Base-by-base conservation (phyloP, 805 yeast species). In the Metschnikowia santaceciliae region DNA sequence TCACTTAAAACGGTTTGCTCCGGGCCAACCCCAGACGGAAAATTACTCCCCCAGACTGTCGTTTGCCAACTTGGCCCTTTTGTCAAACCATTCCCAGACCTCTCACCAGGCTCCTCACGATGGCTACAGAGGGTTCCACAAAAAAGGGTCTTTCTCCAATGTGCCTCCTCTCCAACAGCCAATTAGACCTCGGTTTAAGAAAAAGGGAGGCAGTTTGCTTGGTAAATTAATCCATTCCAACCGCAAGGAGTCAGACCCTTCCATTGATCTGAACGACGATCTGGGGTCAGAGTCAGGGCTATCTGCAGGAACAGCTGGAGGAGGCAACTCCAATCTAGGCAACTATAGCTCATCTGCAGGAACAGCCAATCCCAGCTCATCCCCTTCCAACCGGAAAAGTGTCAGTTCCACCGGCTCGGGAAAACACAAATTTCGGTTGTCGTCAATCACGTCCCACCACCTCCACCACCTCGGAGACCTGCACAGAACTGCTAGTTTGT, bases 111-210 rank as follows among this genome's bases (percentile, higher is more conserved):
- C 40, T 7, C 47, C 47, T 6, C 47, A 44, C 10, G 65, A 57
- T 32, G 61, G 67, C 49, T 74, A 74, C 56, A 64, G 66, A 39
- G 79, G 79, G 4, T 73, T 74, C 60, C 79, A 74, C 54, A 55
- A 62, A 32, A 61, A 66, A 17, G 67, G 66, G 7, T 56, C 57
- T 17, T 48, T 47, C 3, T 63, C 64, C 20, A 70, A 71, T 15
- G 61, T 72, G 2, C 81, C 82, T 0, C 82, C 82, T 3, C 67
- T 76, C 42, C 55, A 65, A 20, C 77, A 72, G n/a, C 82, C 82
- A 1, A 73, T 78, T 30, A 77, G 76, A 53, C 81, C 81, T 0
- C 67, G 70, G 41, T 70, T 71, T 59, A 67, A 66, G 51, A 74
- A 71, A 55, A 67, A 70, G 55, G 66, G 72, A 38, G 57, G 66